Evolutionary conservation across 805 yeast genomes (phyloP), one percentile per base, ranked within the genome.

Genomic region (Candida anglica): DNA sequence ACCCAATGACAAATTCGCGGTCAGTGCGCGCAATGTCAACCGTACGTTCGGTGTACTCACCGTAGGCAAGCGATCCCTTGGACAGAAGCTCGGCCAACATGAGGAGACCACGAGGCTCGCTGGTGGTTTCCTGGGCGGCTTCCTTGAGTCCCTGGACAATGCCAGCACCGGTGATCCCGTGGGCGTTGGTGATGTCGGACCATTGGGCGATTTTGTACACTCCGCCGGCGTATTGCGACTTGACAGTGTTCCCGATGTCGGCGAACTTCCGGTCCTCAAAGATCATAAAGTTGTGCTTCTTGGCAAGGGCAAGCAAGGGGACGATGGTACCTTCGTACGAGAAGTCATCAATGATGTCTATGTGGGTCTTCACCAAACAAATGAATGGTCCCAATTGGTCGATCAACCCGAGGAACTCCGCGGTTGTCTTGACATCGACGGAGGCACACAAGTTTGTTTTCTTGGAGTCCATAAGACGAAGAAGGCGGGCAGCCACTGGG

Each of bases 221-320:
- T 28, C 98, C 98, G 24, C 94, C 86, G 20, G 84, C 68, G 60
- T 91, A 93, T 61, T 93, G 98, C 28, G 86, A 75, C 63, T 91
- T 89, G 35, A 93, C 98, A 1, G 98, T 93, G 53, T 89, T 87
- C 13, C 99, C 99, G 48, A 93, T 93, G 60, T 93, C 99, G 16
- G 99, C 98, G 61, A 93, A 93, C 64, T 93, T 93, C 44, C 99
- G 75, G 63, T 93, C 99, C 64, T 93, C 99, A 55, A 93, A 93
- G 45, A 93, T 82, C 71, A 93, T 64, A 52, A 93, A 93, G 44
- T 83, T 77, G 66, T 89, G 91, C 53, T 88, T 87, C 47, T 76
- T 65, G 15, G 96, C 77, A 20, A 93, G 67, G 34, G 55, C 77
- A 39, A 81, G 60, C 42, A 93, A 65, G 1, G 98, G 97, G 5